phyloP scores from a whole-genome alignment of 2,329 filamentous ascomycete species.

The Diaporthe eres region DNA sequence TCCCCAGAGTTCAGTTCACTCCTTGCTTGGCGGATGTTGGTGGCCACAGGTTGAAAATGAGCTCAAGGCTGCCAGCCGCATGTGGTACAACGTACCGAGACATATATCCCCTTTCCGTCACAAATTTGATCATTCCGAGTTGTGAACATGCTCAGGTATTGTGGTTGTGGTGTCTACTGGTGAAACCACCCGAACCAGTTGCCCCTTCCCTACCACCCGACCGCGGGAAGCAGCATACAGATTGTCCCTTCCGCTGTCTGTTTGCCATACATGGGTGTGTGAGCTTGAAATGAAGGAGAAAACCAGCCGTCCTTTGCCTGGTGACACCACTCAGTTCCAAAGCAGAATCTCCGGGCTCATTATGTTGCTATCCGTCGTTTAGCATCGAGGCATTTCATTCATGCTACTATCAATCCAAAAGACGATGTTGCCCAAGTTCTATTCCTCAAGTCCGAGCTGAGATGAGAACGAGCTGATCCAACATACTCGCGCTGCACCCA shows the following conservation, averaged over 20 bases:
- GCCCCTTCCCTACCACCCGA: constrained; percentile 26
- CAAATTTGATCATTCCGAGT: not conserved
- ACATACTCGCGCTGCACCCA: not conserved
- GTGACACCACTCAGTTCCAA: not conserved
- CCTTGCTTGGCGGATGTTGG: not conserved
- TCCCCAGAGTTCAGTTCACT: not conserved
- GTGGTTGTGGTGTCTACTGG: not conserved
- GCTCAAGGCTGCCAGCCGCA: not conserved
- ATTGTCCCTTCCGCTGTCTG: constrained; percentile 33
- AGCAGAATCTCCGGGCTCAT: not conserved
- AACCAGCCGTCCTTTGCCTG: constrained; percentile 8
- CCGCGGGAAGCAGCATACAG: constrained; percentile 44
- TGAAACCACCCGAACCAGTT: not conserved
- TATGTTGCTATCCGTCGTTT: not conserved
- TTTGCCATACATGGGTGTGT: constrained; percentile 10
- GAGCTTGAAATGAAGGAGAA: not conserved
- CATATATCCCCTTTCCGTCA: not conserved
- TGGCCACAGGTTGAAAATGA: not conserved
- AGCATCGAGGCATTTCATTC: not conserved
- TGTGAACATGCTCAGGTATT: not conserved
- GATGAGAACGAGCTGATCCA: not conserved
- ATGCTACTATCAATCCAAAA: not conserved
- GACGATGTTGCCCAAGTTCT: not conserved
- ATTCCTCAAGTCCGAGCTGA: not conserved
- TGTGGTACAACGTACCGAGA: constrained; percentile 11